phyloP scores from a whole-genome alignment of 306 rosid species.

The Mimosa pudica region DNA sequence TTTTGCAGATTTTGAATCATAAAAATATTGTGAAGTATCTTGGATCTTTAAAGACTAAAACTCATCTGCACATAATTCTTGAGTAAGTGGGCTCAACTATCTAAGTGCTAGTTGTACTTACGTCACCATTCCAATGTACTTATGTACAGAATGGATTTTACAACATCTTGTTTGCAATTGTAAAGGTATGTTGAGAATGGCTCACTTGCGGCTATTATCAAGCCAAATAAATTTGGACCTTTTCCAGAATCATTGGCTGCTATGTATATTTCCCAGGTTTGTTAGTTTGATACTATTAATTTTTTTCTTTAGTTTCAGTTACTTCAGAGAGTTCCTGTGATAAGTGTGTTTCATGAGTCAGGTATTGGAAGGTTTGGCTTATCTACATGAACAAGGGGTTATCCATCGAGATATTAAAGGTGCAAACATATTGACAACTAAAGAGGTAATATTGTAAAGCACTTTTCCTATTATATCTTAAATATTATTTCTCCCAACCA shows the following conservation, averaged over 20 bases:
- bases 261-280: constrained; percentile 91
- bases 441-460: constrained; percentile 58
- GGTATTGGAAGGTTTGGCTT: constrained; percentile 99
- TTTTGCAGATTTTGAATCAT: constrained; percentile 93
- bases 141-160: constrained; percentile 25
- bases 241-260: constrained; percentile 98
- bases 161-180: constrained; percentile 10
- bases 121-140: constrained; percentile 14
- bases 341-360: constrained; percentile 37
- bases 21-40: constrained; percentile 98
- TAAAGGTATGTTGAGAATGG: constrained; percentile 95
- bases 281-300: not conserved
- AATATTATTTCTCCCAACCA: not conserved
- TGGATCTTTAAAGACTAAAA: constrained; percentile 91
- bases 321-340: not conserved
- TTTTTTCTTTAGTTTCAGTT: not conserved
- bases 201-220: constrained; percentile 91
- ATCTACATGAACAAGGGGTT: constrained; percentile 96
- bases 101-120: constrained; percentile 17
- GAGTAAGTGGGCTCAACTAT: constrained; percentile 65
- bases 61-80: constrained; percentile 91
- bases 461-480: constrained; percentile 15
- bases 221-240: constrained; percentile 99
- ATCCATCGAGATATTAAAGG: constrained; percentile 97
- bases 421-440: constrained; percentile 95